Conservation (phyloP, 2,329 filamentous ascomycete genomes). For the Fusarium camptoceras region DNA sequence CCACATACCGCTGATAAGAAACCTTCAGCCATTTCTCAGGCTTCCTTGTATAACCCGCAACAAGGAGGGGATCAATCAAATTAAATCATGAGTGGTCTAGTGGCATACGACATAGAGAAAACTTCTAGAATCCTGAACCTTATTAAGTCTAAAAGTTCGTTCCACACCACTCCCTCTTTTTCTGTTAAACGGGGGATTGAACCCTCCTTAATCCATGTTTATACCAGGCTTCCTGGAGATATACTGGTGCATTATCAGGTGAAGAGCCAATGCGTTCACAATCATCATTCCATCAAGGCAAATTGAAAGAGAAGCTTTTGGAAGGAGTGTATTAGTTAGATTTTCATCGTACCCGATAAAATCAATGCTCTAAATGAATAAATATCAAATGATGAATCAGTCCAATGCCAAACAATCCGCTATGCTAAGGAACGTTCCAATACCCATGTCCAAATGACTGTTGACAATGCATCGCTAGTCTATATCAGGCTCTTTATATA, state of each 20-base stretch:
- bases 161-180: background rate
- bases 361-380: slow-evolving; percentile 27
- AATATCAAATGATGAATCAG: slow-evolving; percentile 14
- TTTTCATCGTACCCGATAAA: slow-evolving; percentile 26
- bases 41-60: background rate
- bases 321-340: slow-evolving; percentile 37
- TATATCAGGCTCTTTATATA: slow-evolving; percentile 12
- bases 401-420: slow-evolving; percentile 19
- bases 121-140: background rate
- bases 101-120: background rate
- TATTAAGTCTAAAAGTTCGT: background rate
- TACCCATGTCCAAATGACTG: background rate
- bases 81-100: background rate
- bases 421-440: slow-evolving; percentile 11
- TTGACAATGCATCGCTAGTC: slow-evolving; percentile 8
- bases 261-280: background rate
- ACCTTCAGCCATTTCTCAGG: background rate
- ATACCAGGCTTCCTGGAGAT: too few relatives aligned
- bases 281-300: too few relatives aligned
- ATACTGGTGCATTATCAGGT: too few relatives aligned
- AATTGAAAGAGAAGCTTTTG: background rate
- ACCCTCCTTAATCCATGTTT: background rate
- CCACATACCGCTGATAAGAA: background rate
- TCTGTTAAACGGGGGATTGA: background rate
- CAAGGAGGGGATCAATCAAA: background rate